Evolutionary conservation across 768 basidiomycete genomes (phyloP), one percentile per base, ranked within the genome.

Genomic region (Rubroboletus pulcherrimus): DNA sequence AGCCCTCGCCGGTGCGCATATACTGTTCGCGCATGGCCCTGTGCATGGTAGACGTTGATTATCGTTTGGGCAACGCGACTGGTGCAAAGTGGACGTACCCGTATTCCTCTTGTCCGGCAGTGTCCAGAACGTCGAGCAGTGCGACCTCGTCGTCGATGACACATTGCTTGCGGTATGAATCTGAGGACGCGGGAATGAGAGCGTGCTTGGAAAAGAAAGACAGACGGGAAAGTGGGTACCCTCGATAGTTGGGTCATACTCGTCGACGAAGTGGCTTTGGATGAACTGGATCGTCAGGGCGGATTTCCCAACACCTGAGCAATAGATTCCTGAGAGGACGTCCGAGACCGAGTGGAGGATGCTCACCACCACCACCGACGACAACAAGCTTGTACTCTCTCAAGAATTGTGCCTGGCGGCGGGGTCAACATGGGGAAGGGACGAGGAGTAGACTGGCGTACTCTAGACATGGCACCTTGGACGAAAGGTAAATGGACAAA

Each of bases 11-110:
- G 29, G 94, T 93, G 50, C 94, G 86, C 94, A 98, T 98, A 77
- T 98, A 98, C 68, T 98, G 96, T 69, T 98, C 96, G 45, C 96
- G 87, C 96, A 98, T 98, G 24, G 96, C 96, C 55, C 93, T 95
- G 68, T 49, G 56, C 19, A 59, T 49, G 14, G 33, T 21, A 37
- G 24, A 37, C 37, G 31, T 42, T 53, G 61, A 35, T 49, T 33
- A 55, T 45, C 29, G 31, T 45, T 12, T 26, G 44, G 42, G 54
- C 37, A 54, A 57, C 26, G 53, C 38, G 37, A 26, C 38, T 38
- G 55, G 19, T 8, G n/a, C 14, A n/a, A 40, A 41, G 37, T 7
- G 40, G 12, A 81, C 88, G 53, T 55, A 93, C 93, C 92, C 92
- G 66, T 98, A 98, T 79, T 98, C 96, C 73, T 98, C 96, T 73